Conservation (phyloP, 129 eudicot genomes). For the Mikania micrantha region DNA sequence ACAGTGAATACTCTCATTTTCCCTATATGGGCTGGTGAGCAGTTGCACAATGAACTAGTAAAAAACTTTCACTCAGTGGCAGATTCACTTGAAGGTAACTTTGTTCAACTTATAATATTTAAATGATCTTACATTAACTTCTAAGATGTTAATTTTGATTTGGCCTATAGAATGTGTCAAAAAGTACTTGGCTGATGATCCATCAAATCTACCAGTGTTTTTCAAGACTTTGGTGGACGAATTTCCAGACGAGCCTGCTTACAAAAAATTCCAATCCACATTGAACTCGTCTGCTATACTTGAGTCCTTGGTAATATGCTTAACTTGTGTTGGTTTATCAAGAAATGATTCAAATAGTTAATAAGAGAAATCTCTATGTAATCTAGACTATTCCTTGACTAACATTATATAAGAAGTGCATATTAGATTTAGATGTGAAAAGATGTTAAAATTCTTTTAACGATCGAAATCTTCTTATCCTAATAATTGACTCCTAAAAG, state of each 20-base stretch:
- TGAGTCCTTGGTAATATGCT: slow-evolving; percentile 47
- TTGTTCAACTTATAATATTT: neutral
- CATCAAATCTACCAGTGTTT: slow-evolving; percentile 43
- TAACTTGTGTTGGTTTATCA: neutral
- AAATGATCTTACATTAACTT: neutral
- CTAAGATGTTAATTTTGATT: neutral
- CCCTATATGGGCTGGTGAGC: slow-evolving; percentile 87
- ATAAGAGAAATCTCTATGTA: no score
- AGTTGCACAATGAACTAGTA: slow-evolving; percentile 58
- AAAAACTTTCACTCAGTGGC: slow-evolving; percentile 46
- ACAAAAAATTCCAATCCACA: slow-evolving; percentile 43
- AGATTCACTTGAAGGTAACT: slow-evolving; percentile 64
- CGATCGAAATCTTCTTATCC: no score
- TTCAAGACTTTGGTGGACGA: slow-evolving; percentile 50
- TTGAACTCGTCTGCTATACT: slow-evolving; percentile 52
- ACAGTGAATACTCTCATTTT: slow-evolving; percentile 44
- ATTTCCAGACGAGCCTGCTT: slow-evolving; percentile 65
- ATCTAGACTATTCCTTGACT: no score
- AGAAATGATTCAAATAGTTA: neutral
- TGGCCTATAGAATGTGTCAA: slow-evolving; percentile 55
- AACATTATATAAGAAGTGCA: no score
- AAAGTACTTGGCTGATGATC: slow-evolving; percentile 59
- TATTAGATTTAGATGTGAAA: no score
- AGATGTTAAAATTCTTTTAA: no score
- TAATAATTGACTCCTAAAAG: no score